Conservation (phyloP, 805 yeast species). For the Wickerhamomyces hampshirensis region DNA sequence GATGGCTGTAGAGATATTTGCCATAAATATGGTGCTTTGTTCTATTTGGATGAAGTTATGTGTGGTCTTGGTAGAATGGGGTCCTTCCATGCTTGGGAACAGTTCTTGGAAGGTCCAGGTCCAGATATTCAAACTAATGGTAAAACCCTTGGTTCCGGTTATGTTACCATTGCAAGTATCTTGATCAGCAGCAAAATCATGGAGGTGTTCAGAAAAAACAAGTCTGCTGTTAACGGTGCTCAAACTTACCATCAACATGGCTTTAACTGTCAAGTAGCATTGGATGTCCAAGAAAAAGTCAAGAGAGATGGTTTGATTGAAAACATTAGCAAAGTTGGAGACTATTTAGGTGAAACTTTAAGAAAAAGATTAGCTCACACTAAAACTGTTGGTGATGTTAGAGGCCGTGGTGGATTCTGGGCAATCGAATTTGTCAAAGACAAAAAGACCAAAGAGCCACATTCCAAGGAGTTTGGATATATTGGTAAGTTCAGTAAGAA, state of each 20-base stretch:
- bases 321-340: slow-evolving; percentile 40
- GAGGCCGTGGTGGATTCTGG: slow-evolving; percentile 56
- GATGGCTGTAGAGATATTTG: slow-evolving; percentile 42
- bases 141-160: slow-evolving; percentile 45
- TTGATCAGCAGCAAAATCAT: slow-evolving; percentile 33
- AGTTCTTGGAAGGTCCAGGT: slow-evolving; percentile 31
- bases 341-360: slow-evolving; percentile 35
- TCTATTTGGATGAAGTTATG: slow-evolving; percentile 52
- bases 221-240: slow-evolving; percentile 33
- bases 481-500: slow-evolving; percentile 29
- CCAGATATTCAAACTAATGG: slow-evolving; percentile 47
- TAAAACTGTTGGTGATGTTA: slow-evolving; percentile 41
- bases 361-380: slow-evolving; percentile 26
- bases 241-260: slow-evolving; percentile 47
- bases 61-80: slow-evolving; percentile 53
- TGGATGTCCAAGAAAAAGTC: slow-evolving; percentile 40
- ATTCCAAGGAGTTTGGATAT: slow-evolving; percentile 28
- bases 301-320: slow-evolving; percentile 31
- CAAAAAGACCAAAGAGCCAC: slow-evolving; percentile 41
- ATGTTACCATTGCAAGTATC: slow-evolving; percentile 42
- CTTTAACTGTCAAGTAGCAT: slow-evolving; percentile 41
- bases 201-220: slow-evolving; percentile 27
- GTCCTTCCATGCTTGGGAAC: slow-evolving; percentile 42
- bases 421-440: slow-evolving; percentile 47
- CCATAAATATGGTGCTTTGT: slow-evolving; percentile 45